phyloP scores from a whole-genome alignment of 2,329 filamentous ascomycete genomes.

The Calycina marina region DNA sequence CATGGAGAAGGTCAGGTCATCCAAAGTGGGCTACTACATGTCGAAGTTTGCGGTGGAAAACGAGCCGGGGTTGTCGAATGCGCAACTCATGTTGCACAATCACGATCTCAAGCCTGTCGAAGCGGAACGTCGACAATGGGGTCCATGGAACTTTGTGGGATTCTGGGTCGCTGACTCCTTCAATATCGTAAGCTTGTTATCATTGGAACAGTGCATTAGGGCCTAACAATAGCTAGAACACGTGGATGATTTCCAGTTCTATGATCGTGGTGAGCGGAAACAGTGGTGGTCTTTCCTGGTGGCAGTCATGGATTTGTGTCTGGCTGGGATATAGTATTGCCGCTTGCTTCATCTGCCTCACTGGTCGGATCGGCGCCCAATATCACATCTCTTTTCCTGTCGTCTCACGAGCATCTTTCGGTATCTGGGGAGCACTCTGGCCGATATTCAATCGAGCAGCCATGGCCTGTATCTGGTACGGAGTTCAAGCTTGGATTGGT shows the following conservation, averaged over 20 bases:
- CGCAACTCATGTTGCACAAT: conserved; percentile 79
- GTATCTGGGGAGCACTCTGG: conserved; percentile 82
- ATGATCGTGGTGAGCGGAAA: conserved; percentile 67
- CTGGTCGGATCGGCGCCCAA: conserved; percentile 68
- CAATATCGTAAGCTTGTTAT: conserved; percentile 44
- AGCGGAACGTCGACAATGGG: conserved; percentile 67
- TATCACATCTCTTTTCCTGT: conserved; percentile 90
- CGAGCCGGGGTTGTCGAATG: conserved; percentile 62
- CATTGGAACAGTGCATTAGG: conserved; percentile 2
- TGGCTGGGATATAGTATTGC: conserved; percentile 76
- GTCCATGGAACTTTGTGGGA: conserved; percentile 72
- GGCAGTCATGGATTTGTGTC: conserved; percentile 82
- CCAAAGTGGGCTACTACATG: conserved; percentile 18
- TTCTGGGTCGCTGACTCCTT: conserved; percentile 80
- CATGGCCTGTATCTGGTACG: conserved; percentile 74
- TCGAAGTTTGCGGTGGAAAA: conserved; percentile 56
- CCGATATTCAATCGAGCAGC: conserved; percentile 79
- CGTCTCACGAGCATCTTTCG: conserved; percentile 62
- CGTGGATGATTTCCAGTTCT: conserved; percentile 83
- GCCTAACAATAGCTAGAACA: conserved; percentile 38
- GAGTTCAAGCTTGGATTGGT: conserved; percentile 75
- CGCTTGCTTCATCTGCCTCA: conserved; percentile 59
- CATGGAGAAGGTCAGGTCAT: conserved; percentile 21
- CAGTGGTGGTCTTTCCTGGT: conserved; percentile 59
- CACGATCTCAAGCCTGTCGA: conserved; percentile 68